Percentiles rank a stretch among this genome's conserved stretches.
Evolutionary conservation across 2,329 filamentous ascomycete genomes (phyloP).

Genomic region (Epichloe hybrida): DNA sequence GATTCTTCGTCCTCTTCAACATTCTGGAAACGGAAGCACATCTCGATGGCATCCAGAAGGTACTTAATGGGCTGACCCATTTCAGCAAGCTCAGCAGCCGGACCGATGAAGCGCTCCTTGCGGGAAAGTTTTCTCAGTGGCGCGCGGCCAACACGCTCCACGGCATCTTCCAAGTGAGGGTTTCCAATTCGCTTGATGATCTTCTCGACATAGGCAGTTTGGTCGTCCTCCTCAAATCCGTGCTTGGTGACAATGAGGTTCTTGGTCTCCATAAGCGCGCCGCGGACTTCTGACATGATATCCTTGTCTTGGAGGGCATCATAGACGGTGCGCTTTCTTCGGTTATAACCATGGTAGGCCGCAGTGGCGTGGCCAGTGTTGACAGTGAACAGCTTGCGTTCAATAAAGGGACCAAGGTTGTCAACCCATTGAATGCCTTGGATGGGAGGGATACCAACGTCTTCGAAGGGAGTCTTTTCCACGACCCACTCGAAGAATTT

Average conservation of each 20-base stretch:
- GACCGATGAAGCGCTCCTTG: conserved; percentile 92
- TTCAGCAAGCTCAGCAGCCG: conserved; percentile 80
- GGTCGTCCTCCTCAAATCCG: conserved; percentile 58
- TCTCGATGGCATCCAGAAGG: conserved; percentile 74
- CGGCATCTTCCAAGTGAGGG: conserved; percentile 79
- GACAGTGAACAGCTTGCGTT: conserved; percentile 98
- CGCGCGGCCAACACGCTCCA: conserved; percentile 89
- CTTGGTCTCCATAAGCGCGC: conserved; percentile 74
- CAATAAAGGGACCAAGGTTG: conserved; percentile 86
- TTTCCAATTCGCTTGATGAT: conserved; percentile 92
- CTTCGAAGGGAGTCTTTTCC: conserved; percentile 71
- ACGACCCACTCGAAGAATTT: conserved; percentile 99
- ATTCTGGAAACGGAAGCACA: conserved; percentile 91
- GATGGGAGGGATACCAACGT: conserved; percentile 53
- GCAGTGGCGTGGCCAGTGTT: conserved; percentile 96
- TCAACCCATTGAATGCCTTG: conserved; percentile 88
- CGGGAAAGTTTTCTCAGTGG: conserved; percentile 86
- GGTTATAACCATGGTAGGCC: conserved; percentile 86
- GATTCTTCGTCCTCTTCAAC: conserved; percentile 88
- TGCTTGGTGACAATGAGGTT: conserved; percentile 79
- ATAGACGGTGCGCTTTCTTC: conserved; percentile 75
- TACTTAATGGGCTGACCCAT: conserved; percentile 57
- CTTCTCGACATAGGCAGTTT: conserved; percentile 77
- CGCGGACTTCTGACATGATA: conserved; percentile 68
- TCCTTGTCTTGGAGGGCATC: conserved; percentile 71